Evolutionary conservation across 2,329 filamentous ascomycete genomes (phyloP), one percentile per base, ranked within the genome.

Genomic region (Nemania diffusa): DNA sequence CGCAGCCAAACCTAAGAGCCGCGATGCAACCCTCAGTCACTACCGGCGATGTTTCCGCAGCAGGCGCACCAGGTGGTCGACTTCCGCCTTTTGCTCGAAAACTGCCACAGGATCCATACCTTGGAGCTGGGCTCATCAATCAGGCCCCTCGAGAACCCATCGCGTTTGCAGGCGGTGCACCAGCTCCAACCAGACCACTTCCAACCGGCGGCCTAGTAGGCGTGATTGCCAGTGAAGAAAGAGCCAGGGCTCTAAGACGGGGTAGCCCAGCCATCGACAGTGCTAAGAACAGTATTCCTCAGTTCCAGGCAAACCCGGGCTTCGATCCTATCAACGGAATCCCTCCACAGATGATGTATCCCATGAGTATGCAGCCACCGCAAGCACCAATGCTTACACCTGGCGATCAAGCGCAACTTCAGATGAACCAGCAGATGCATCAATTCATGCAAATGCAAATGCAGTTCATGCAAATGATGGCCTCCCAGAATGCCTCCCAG

Each of bases 401-500:
- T 2, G 87, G 87, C 24, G 91, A 93, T 69, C 91, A 92, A 77
- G 90, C 90, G 29, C 92, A 95, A 73, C 85, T 94, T 48, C 90
- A 94, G 72, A 91, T 96, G 85, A 91, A 88, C 6, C 91, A 93
- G 75, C 91, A 94, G 76, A 94, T 95, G 92, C 87, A 88, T 63
- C 90, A 93, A 74, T 94, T 95, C 81, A 94, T 95, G 91, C 91
- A 94, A 77, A 93, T 96, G 90, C 93, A 97, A 78, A 94, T 97
- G 91, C 92, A 97, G 77, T 94, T 94, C 80, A 95, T 97, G 91
- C 91, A 94, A 74, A 91, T 93, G 88, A 92, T 93, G 86, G 84
- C 84, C 0, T 72, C 76, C 13, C 81, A 80, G 57, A 82, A 81
- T 68, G 77, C 77, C 46, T 65, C 69, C 42, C 73, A 71, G 48